A percentile compares a stretch with the other conserved stretches of the same genome.
These are phyloP conservation scores for Sapria himalayana DNA, from an alignment of 345 rosid species.

Conservation along the genomic window DNA sequence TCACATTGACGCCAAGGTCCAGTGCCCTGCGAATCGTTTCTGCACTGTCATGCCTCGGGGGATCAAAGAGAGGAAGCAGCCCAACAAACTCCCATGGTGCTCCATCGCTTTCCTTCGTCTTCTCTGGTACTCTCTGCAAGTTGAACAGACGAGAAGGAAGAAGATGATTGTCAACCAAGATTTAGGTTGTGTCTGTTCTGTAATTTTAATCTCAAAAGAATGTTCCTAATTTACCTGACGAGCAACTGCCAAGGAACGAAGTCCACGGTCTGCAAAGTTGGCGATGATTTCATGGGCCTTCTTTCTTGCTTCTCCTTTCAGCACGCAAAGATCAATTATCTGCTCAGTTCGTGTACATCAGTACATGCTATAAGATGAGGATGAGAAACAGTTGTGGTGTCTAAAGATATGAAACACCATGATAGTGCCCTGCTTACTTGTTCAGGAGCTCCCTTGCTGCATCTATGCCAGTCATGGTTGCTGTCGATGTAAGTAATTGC, in stretches of 20 bases:
- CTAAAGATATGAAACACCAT: no score
- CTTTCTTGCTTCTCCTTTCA: constrained; percentile 26
- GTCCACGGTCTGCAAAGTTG: constrained; percentile 62
- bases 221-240: constrained; percentile 44
- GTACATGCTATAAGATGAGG: no score
- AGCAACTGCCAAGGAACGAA: constrained; percentile 62
- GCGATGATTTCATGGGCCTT: constrained; percentile 44
- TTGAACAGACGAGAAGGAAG: neutral
- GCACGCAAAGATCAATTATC: constrained; percentile 63
- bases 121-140: constrained; percentile 39
- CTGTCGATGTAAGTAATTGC: constrained; percentile 65
- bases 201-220: no score
- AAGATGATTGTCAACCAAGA: no score
- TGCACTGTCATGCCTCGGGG: constrained; percentile 76
- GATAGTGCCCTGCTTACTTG: no score
- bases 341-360: no score
- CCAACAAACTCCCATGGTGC: constrained; percentile 82
- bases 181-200: no score
- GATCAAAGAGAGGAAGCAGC: constrained; percentile 80
- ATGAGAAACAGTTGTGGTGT: no score
- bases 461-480: constrained; percentile 55
- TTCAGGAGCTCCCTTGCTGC: constrained; percentile 94
- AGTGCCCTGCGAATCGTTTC: constrained; percentile 64
- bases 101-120: constrained; percentile 53
- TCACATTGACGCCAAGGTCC: constrained; percentile 66